Conservation (phyloP, 2,329 filamentous ascomycete species). For the Didymellaceae sp. region DNA sequence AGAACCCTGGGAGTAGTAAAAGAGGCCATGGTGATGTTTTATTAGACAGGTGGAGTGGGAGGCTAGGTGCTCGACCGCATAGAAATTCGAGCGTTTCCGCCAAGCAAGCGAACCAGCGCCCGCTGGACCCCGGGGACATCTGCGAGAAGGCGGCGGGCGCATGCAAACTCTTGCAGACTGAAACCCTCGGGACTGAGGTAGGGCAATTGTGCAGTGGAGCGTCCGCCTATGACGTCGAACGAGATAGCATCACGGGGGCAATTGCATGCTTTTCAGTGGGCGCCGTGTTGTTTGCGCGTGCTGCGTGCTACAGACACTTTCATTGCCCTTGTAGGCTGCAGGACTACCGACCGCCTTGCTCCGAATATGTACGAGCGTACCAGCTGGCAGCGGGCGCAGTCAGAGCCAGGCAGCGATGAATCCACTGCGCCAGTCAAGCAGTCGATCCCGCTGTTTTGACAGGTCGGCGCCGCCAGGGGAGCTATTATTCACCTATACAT, state of each 20-base stretch:
- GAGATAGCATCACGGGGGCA: slow-evolving; percentile 20
- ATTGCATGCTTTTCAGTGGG: slow-evolving; percentile 22
- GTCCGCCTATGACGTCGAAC: slow-evolving; percentile 18
- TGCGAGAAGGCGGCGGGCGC: slow-evolving; percentile 14
- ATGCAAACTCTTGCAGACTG: slow-evolving; percentile 12
- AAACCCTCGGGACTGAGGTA: slow-evolving; percentile 2
- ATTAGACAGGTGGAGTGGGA: slow-evolving; percentile 36
- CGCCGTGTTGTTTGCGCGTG: slow-evolving; percentile 9
- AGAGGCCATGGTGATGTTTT: slow-evolving; percentile 49
- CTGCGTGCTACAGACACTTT: slow-evolving; percentile 21
- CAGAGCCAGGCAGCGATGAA: slow-evolving; percentile 4
- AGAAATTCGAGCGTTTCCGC: slow-evolving; percentile 17
- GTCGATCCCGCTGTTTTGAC: slow-evolving; percentile 5
- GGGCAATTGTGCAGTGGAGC: slow-evolving; percentile 5
- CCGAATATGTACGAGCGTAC: slow-evolving; percentile 16
- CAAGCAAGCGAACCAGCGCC: slow-evolving; percentile 17
- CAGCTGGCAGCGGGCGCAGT: slow-evolving; percentile 10
- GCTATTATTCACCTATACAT: slow-evolving; percentile 25
- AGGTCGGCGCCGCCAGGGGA: slow-evolving; percentile 13
- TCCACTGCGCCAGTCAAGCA: background rate
- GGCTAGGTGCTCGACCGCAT: slow-evolving; percentile 20
- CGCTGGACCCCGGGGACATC: slow-evolving; percentile 13
- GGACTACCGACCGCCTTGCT: slow-evolving; percentile 23
- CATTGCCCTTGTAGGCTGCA: slow-evolving; percentile 14
- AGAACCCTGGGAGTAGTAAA: slow-evolving; percentile 51